Percentiles rank a stretch among this genome's conserved stretches.
These are phyloP conservation scores for Alnus rubra DNA, from an alignment of 306 rosid species.

Conservation along the genomic window DNA sequence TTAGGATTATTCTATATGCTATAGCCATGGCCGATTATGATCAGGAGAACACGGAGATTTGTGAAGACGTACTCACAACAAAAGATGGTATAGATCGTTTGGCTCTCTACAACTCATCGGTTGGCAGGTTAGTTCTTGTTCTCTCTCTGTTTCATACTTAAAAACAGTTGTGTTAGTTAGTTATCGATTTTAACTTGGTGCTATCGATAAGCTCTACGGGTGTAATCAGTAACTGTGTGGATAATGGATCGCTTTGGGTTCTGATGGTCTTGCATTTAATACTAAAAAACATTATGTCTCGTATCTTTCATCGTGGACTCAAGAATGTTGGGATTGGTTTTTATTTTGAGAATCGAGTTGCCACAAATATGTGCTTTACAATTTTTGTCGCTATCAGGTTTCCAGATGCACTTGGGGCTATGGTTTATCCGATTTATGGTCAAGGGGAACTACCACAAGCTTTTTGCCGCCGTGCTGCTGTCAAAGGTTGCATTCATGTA, in stretches of 20 bases:
- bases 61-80: constrained; percentile 62
- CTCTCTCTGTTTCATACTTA: not conserved
- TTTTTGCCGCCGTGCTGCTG: constrained; percentile 95
- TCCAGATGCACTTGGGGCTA: constrained; percentile 78
- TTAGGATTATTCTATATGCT: constrained; percentile 85
- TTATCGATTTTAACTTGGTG: not conserved
- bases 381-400: constrained; percentile 46
- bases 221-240: not conserved
- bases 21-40: constrained; percentile 79
- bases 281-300: not conserved
- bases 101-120: constrained; percentile 74
- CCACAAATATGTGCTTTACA: not conserved
- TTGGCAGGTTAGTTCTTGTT: constrained; percentile 65
- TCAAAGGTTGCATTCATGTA: constrained; percentile 90
- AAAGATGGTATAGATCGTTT: constrained; percentile 72
- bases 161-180: not conserved
- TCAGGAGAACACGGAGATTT: constrained; percentile 54
- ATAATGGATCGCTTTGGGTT: not conserved
- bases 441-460: constrained; percentile 88
- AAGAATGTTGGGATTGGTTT: constrained; percentile 4
- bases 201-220: not conserved
- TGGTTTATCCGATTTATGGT: constrained; percentile 86
- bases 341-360: constrained; percentile 12
- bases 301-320: not conserved
- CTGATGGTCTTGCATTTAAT: constrained; percentile 7